phyloP scores from a whole-genome alignment of 805 yeast genomes.

The Saccharomyces mikatae region DNA sequence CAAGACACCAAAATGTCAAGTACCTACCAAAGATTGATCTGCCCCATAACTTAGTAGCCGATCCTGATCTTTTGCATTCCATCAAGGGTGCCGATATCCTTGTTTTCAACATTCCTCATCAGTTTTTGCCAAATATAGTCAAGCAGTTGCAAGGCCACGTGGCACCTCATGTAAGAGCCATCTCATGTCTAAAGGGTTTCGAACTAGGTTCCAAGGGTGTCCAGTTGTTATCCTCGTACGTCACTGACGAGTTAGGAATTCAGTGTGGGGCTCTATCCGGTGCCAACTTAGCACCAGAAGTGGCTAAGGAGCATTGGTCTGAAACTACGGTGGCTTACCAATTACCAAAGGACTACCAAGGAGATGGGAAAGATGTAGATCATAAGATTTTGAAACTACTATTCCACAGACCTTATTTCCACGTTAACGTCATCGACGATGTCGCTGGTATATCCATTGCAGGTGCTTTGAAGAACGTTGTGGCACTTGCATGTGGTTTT shows the following conservation, averaged over 20 bases:
- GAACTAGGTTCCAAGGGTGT: slow-evolving; percentile 82
- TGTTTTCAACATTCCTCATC: slow-evolving; percentile 94
- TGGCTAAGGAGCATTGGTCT: slow-evolving; percentile 90
- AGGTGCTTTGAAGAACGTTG: slow-evolving; percentile 93
- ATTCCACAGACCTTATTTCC: slow-evolving; percentile 97
- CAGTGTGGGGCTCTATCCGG: slow-evolving; percentile 95
- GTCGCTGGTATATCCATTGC: slow-evolving; percentile 93
- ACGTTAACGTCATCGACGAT: slow-evolving; percentile 82
- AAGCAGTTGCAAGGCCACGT: slow-evolving; percentile 70
- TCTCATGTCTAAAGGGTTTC: slow-evolving; percentile 91
- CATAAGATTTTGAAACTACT: slow-evolving; percentile 60
- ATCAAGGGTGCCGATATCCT: slow-evolving; percentile 75
- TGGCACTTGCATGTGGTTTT: slow-evolving; percentile 92
- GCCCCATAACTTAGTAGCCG: slow-evolving; percentile 81
- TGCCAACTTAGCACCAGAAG: slow-evolving; percentile 95
- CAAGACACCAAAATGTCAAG: slow-evolving; percentile 85
- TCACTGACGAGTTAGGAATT: slow-evolving; percentile 72
- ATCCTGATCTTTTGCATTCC: slow-evolving; percentile 70
- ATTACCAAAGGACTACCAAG: slow-evolving; percentile 49
- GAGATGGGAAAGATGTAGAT: slow-evolving; percentile 47
- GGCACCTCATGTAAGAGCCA: slow-evolving; percentile 65
- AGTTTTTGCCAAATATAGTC: slow-evolving; percentile 74
- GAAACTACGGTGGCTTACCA: slow-evolving; percentile 94
- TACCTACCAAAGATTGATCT: slow-evolving; percentile 80
- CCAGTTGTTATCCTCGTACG: slow-evolving; percentile 68